These are phyloP conservation scores for Cryphonectria nitschkei DNA, from an alignment of 2,329 filamentous ascomycete genomes.

Conservation along the genomic window DNA sequence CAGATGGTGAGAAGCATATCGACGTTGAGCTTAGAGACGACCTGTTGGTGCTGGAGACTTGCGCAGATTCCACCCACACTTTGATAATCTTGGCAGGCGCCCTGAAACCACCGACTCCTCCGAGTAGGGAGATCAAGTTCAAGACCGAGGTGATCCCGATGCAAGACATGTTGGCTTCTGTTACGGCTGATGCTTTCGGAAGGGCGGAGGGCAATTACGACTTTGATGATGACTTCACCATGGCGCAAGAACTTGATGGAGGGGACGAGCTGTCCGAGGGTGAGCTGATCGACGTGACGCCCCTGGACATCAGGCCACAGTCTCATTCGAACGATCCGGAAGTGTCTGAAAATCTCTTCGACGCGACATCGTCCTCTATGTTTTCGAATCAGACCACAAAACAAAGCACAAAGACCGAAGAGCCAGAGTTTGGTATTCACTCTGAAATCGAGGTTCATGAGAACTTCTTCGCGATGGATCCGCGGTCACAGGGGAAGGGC, in stretches of 20 bases:
- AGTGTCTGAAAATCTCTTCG: conserved; percentile 53
- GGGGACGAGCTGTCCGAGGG: conserved; percentile 44
- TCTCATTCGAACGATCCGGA: conserved; percentile 46
- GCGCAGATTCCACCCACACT: conserved; percentile 95
- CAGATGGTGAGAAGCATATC: conserved; percentile 66
- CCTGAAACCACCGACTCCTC: conserved; percentile 80
- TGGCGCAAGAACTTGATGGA: conserved; percentile 53
- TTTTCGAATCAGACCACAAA: conserved; percentile 45
- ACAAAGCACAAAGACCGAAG: conserved; percentile 38
- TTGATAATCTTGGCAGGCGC: conserved; percentile 79
- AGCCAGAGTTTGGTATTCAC: conserved; percentile 16
- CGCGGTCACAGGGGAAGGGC: conserved; percentile 66
- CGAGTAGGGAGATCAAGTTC: conserved; percentile 83
- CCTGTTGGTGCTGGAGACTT: conserved; percentile 88
- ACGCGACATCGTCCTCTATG: conserved; percentile 45
- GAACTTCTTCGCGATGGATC: conserved; percentile 72
- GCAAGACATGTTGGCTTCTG: conserved; percentile 85
- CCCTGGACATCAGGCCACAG: conserved; percentile 47
- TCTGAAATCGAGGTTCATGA: conserved; percentile 61
- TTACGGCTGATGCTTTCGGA: conserved; percentile 83
- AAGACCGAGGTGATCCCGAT: conserved; percentile 85
- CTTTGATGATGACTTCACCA: conserved; percentile 65
- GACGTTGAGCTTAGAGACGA: conserved; percentile 85
- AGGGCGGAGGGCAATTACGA: conserved; percentile 64
- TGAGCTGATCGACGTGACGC: conserved; percentile 36